These are phyloP conservation scores for Buddleja alternifolia DNA, from an alignment of 257 asterid species.

Conservation along the genomic window DNA sequence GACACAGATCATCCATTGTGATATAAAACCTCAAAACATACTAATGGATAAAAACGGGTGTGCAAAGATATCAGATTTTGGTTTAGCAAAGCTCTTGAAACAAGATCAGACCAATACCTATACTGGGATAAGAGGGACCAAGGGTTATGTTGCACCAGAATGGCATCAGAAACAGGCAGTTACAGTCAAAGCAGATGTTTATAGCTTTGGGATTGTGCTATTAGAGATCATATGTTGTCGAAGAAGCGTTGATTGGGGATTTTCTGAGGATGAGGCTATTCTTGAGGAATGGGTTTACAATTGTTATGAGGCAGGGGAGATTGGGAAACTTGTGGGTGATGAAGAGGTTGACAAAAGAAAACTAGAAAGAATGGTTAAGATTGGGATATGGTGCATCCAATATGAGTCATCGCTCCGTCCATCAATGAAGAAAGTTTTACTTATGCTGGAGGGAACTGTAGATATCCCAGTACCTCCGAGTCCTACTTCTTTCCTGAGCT, in stretches of 20 bases:
- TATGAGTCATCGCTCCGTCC: constrained; percentile 57
- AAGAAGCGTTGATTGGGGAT: constrained; percentile 37
- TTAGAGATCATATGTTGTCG: constrained; percentile 47
- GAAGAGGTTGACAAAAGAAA: constrained; percentile 38
- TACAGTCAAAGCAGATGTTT: constrained; percentile 59
- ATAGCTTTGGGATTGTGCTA: constrained; percentile 65
- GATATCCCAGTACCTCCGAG: constrained; percentile 59
- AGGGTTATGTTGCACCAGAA: constrained; percentile 60
- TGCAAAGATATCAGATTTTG: constrained; percentile 60
- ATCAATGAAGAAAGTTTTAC: constrained; percentile 58
- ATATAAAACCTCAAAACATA: constrained; percentile 66
- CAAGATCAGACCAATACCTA: constrained; percentile 51
- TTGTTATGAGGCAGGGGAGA: constrained; percentile 34
- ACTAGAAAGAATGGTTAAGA: constrained; percentile 47
- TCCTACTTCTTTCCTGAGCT: constrained; percentile 48
- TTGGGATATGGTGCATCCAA: constrained; percentile 66
- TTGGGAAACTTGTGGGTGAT: constrained; percentile 29
- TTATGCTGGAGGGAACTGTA: constrained; percentile 65
- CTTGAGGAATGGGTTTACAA: constrained; percentile 53
- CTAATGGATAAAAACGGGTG: constrained; percentile 47
- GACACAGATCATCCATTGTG: constrained; percentile 61
- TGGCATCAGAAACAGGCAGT: constrained; percentile 51
- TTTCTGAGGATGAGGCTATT: constrained; percentile 42
- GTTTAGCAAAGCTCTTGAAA: constrained; percentile 57
- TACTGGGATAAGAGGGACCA: constrained; percentile 54